phyloP scores from a whole-genome alignment of 768 basidiomycete genomes.

The Cyclocybe aegerita region DNA sequence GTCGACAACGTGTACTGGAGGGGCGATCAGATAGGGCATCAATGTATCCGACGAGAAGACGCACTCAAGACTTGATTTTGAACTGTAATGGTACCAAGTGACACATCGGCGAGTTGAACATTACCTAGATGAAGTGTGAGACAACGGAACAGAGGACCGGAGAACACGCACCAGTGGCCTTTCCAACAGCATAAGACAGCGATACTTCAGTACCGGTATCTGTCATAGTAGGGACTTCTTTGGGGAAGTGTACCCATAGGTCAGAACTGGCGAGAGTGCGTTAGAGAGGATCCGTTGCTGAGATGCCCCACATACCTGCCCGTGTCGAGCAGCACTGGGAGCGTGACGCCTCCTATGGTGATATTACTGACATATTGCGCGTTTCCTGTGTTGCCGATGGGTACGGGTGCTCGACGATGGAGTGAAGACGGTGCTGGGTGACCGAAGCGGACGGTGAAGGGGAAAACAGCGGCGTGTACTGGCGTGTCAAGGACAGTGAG shows the following conservation, averaged over 20 bases:
- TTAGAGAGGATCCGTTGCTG: neutral
- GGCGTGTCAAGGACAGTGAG: conserved; percentile 34
- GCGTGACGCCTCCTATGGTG: conserved; percentile 56
- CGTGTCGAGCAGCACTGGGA: conserved; percentile 71
- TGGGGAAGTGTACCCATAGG: conserved; percentile 63
- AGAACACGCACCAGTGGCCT: conserved; percentile 49
- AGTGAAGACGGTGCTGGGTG: conserved; percentile 17
- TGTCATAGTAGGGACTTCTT: conserved; percentile 44
- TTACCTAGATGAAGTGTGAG: conserved; percentile 39
- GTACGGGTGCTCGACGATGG: conserved; percentile 34
- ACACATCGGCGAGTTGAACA: conserved; percentile 49
- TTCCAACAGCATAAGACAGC: conserved; percentile 69
- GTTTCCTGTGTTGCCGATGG: conserved; percentile 67
- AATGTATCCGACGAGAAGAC: conserved; percentile 22
- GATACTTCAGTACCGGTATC: conserved; percentile 57
- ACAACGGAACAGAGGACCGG: neutral
- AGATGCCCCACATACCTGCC: conserved; percentile 54
- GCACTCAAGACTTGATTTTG: conserved; percentile 66
- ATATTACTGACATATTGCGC: conserved; percentile 73
- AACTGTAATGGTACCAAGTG: conserved; percentile 58
- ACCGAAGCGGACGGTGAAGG: conserved; percentile 35
- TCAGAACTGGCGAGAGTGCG: conserved; percentile 52
- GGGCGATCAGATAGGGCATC: neutral
- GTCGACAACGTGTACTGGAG: conserved; percentile 60
- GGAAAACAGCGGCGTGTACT: conserved; percentile 37